Base-by-base conservation (phyloP, 768 basidiomycete genomes). In the Tylopilus plumbeoviolaceoides region DNA sequence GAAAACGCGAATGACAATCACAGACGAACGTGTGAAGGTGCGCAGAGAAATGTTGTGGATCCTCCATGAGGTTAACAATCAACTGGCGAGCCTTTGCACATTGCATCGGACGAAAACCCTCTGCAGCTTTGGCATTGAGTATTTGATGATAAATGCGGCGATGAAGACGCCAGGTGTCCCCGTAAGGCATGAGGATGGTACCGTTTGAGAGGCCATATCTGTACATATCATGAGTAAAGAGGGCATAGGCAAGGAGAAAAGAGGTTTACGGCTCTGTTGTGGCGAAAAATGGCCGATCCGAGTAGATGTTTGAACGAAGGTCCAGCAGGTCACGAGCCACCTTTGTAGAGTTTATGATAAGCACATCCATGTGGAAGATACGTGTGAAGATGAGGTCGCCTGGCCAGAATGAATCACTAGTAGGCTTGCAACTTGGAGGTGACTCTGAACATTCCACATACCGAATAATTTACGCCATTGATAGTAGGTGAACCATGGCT, bases 131-230 rank as follows among this genome's bases (percentile, higher is more conserved):
- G 2, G 56, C 50, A 31, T 61, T 61, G 59, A 76, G 60, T 11
- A 64, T 60, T 47, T 75, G 72, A 33, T 75, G 73, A 33, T 63
- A 63, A 27, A 66, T 58, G 36, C 66, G 63, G 6, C 63, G 63
- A 28, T 74, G 69, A 30, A 60, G 59, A 25, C 73, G 68, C 76
- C 76, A 77, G 18, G 59, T 62, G 8, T 69, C 63, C 1, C 73
- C 75, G 52, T 77, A 76, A 7, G 61, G 63, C 63, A 73, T 66
- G 17, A 73, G 53, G 23, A 62, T 54, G 8, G 67, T 60, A 48
- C 70, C 66, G 44, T 68, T 66, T 60, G 66, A 68, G 61, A 75
- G 23, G 60, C 73, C 69, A 56, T 70, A 51, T 50, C 65, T 68
- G 18, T 33, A 23, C 7, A 17, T 7, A 23, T 40, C 23, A 27